Base-by-base conservation (phyloP, 2,329 filamentous ascomycete species). In the Aspergillus fischeri region DNA sequence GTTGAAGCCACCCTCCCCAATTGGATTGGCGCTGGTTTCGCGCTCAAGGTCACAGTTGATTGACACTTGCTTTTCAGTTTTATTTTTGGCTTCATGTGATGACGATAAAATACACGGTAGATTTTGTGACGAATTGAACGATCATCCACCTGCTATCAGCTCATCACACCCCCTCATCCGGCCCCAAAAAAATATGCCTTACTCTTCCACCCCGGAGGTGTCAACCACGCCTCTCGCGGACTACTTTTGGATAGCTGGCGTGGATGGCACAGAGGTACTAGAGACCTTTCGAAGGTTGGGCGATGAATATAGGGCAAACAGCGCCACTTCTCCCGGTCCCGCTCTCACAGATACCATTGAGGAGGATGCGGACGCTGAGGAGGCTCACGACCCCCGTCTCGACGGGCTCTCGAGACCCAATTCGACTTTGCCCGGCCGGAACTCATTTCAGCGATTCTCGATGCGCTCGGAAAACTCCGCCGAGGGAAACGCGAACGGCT, bases 221-320 rank as follows among this genome's bases (percentile, higher is more conserved):
- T 75, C 78, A 49, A 77, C 79, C 58, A 77, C 78, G 54, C 84
- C 85, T 55, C 80, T 87, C 54, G 85, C 85, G 66, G 85, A 87
- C 71, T 86, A 84, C 72, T 87, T 87, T 72, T 87, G 86, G 80
- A 87, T 87, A 52, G 73, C 77, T 53, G 78, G 78, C 55, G 72
- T 80, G 38, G 78, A 80, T 66, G 76, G 77, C 42, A 67, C 76
- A 11, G 77, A 79, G 65, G 70, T 79, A 49, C 60, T 77, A 35
- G 77, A 79, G 24, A 77, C 76, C 11, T 79, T 74, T 57, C 67
- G 67, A 54, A 73, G 68, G 60, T 63, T 77, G 41, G 74, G 75
- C 24, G 75, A 78, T 57, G 75, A 78, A 57, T 76, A 77, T 64
- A 72, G 73, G 51, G 65, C 68, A 49, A 72, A 70, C 56, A 67